These are phyloP conservation scores for Camelina sativa DNA, from an alignment of 345 rosid genomes.

Conservation along the genomic window DNA sequence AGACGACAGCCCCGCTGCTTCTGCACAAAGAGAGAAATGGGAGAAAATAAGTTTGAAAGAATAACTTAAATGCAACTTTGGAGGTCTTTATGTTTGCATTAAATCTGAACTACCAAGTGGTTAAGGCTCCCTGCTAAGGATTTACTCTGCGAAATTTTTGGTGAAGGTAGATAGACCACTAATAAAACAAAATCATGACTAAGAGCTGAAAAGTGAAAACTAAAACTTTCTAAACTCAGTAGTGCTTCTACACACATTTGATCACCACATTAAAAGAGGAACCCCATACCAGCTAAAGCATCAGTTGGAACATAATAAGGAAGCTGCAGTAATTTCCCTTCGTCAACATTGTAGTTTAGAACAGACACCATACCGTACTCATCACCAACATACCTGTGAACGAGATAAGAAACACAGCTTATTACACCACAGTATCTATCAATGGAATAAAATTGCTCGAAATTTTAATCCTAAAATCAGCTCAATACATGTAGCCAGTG, in stretches of 20 bases:
- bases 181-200: constrained; percentile 28
- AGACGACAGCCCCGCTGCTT: constrained; percentile 65
- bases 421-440: constrained; percentile 15
- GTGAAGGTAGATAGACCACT: constrained; percentile 32
- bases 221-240: constrained; percentile 4
- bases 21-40: constrained; percentile 52
- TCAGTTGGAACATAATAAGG: constrained; percentile 74
- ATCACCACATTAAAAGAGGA: constrained; percentile 15
- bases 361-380: constrained; percentile 76
- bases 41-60: constrained; percentile 21
- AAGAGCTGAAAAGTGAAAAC: constrained; percentile 18
- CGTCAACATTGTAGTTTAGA: constrained; percentile 61
- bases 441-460: constrained; percentile 5
- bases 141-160: constrained; percentile 19
- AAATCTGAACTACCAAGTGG: constrained; percentile 23
- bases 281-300: constrained; percentile 65
- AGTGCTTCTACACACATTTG: constrained; percentile 20
- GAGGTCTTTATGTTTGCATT: constrained; percentile 26
- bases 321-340: constrained; percentile 52
- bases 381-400: constrained; percentile 79
- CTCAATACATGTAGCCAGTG: constrained; percentile 72
- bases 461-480: constrained; percentile 9
- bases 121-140: constrained; percentile 14
- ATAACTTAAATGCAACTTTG: constrained; percentile 30
- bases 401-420: constrained; percentile 18